A percentile compares a stretch with the other conserved stretches of the same genome.
These are phyloP conservation scores for Diplodia mutila DNA, from an alignment of 2,329 filamentous ascomycete species.

Conservation along the genomic window DNA sequence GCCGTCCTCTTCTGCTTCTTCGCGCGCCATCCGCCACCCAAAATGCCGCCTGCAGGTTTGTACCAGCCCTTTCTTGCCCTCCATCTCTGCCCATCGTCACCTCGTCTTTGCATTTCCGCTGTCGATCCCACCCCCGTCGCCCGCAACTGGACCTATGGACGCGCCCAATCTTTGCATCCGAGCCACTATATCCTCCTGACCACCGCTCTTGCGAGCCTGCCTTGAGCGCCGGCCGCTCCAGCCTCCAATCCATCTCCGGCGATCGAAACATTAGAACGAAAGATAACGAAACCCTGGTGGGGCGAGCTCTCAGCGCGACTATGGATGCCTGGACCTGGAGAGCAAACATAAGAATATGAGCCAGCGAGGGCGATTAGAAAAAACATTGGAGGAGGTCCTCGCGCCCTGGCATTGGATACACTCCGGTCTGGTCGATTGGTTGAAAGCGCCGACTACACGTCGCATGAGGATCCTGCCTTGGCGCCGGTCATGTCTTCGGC, in stretches of 20 bases:
- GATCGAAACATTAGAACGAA: not conserved
- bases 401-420: not conserved
- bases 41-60: constrained; percentile 24
- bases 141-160: not conserved
- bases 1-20: not conserved
- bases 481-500: not conserved
- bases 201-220: not conserved
- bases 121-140: not conserved
- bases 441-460: not conserved
- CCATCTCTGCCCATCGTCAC: not conserved
- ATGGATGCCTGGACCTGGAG: not conserved
- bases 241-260: not conserved
- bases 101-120: not conserved
- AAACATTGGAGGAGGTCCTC: not conserved
- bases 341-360: not conserved
- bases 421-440: not conserved
- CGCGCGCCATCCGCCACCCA: not conserved
- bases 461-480: not conserved
- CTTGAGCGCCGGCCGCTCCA: not conserved
- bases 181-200: not conserved
- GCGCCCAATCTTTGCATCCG: not conserved
- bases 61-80: constrained; percentile 3
- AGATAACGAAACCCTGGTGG: not conserved
- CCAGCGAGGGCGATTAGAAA: not conserved
- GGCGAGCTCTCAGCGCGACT: not conserved